Base-by-base conservation (phyloP, 1,284 basidiomycete genomes). In the Cutaneotrichosporon cutaneum region DNA sequence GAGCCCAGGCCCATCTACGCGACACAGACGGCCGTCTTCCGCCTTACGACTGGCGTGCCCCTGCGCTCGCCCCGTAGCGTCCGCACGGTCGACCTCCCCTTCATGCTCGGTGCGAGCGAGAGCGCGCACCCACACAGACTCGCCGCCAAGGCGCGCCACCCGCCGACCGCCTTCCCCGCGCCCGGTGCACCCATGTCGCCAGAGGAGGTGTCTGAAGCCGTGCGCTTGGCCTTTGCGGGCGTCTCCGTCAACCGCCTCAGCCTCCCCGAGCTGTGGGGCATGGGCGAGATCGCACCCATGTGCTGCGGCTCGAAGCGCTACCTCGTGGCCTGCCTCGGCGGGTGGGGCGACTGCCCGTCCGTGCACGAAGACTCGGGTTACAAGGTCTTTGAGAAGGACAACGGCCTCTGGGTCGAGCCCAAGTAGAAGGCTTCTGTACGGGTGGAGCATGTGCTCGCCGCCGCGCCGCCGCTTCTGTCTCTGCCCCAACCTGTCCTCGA, bases 21-120 rank as follows among this genome's bases (percentile, higher is more conserved):
- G 4, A 86, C 85, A 16, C 88, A 89, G 58, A 87, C 88, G 1
- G 90, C 89, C 22, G 78, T 82, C 6, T 94, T 94, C 77, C 82
- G 76, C 47, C 80, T 76, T 4, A 64, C 69, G 21, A 70, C 73
- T 2, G 73, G 72, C 35, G 62, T 76, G 6, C 74, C 78, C 0
- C 71, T 74, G 48, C 76, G 80, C 16, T 77, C 75, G 3, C 78
- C 80, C 1, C 71, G 80, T 30, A 76, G 73, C 16, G 76, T 80
- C 33, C 72, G 77, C 47, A 76, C 76, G 11, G 71, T 72, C 53
- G 71, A 74, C 54, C 63, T 80, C 10, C 78, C 78, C 6, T 80
- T 77, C 62, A 76, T 78, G 72, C 61, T 76, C 66, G 45, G 72
- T 78, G 57, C 72, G 48, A 63, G 64, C 47, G 65, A 71, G 61